A percentile compares a stretch with the other conserved stretches of the same genome.
Conservation (phyloP, 2,329 filamentous ascomycete genomes). For the Paecilomyces sp. region DNA sequence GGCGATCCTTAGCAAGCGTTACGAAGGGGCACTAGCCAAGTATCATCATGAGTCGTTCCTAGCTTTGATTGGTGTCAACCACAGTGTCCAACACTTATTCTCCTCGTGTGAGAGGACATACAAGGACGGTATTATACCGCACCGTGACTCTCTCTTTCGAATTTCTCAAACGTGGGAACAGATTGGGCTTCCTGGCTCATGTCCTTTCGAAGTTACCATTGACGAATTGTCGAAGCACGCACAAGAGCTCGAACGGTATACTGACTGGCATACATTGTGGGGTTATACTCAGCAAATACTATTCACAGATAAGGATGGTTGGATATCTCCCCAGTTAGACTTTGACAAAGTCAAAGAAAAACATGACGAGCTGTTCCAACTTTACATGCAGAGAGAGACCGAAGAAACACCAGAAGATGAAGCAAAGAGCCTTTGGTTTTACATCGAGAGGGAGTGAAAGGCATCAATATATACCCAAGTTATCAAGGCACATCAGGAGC, state of each 20-base stretch:
- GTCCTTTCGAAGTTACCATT: slow-evolving; percentile 3
- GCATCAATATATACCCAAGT: no score
- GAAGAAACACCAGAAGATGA: slow-evolving; percentile 6
- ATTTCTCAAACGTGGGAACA: slow-evolving; percentile 5
- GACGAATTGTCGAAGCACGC: slow-evolving; percentile 6
- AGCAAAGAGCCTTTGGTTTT: slow-evolving; percentile 9
- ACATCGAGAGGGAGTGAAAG: slow-evolving; percentile 2
- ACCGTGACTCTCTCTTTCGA: slow-evolving; percentile 7
- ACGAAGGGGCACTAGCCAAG: slow-evolving; percentile 13
- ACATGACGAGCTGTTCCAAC: slow-evolving; percentile 8
- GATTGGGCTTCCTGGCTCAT: slow-evolving; percentile 1
- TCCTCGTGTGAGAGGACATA: slow-evolving; percentile 4
- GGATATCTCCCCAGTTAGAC: slow-evolving; percentile 11
- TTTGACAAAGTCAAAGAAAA: slow-evolving; percentile 8
- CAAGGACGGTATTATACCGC: slow-evolving; percentile 9
- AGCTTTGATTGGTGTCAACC: slow-evolving; percentile 6
- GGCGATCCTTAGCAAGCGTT: slow-evolving; percentile 13
- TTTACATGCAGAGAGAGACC: slow-evolving; percentile 7
- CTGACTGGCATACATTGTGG: slow-evolving; percentile 9
- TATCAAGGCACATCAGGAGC: no score
- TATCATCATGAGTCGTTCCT: slow-evolving; percentile 8
- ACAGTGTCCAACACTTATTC: slow-evolving; percentile 4
- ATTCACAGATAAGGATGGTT: slow-evolving; percentile 12
- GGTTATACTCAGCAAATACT: slow-evolving; percentile 11
- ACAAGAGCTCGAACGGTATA: slow-evolving; percentile 6